These are phyloP conservation scores for Coemansia javaensis DNA, from an alignment of 192 early-diverging fungal species.

Conservation along the genomic window DNA sequence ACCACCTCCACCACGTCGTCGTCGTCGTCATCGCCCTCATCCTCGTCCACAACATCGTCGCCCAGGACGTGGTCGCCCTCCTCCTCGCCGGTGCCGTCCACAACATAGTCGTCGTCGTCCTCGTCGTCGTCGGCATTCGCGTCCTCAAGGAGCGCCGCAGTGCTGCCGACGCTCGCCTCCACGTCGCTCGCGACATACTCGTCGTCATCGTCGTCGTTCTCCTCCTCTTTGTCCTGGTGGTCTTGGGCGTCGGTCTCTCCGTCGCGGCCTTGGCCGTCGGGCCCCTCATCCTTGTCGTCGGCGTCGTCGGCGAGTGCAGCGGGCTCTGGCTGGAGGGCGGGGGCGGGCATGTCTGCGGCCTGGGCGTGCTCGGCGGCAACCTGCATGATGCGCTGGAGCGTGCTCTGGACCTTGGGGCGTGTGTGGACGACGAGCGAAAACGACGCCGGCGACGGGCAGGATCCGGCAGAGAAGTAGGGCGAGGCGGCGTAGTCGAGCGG, in stretches of 20 bases:
- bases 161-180: neutral
- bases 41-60: slow-evolving; percentile 13
- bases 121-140: slow-evolving; percentile 18
- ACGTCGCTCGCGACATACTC: too few species aligned
- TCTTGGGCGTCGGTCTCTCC: neutral
- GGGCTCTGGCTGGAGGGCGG: neutral
- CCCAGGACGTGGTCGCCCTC: slow-evolving; percentile 31
- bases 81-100: slow-evolving; percentile 18
- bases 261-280: neutral
- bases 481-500: slow-evolving; percentile 34
- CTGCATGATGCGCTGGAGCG: slow-evolving; percentile 35
- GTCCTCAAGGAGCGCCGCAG: slow-evolving; percentile 19
- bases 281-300: too few species aligned
- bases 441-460: slow-evolving; percentile 19
- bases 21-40: slow-evolving; percentile 3
- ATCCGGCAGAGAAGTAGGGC: slow-evolving; percentile 18
- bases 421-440: slow-evolving; percentile 43
- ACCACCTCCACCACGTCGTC: slow-evolving; percentile 1
- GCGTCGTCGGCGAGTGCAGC: too few species aligned
- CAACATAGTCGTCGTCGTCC: slow-evolving; percentile 36
- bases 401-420: slow-evolving; percentile 12
- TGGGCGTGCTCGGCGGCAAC: slow-evolving; percentile 17
- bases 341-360: neutral
- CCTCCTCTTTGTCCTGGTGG: neutral
- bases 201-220: neutral